Percentiles rank a stretch among this genome's conserved stretches.
phyloP scores from a whole-genome alignment of 208 protist species.

The Wallacemonas sp. region DNA sequence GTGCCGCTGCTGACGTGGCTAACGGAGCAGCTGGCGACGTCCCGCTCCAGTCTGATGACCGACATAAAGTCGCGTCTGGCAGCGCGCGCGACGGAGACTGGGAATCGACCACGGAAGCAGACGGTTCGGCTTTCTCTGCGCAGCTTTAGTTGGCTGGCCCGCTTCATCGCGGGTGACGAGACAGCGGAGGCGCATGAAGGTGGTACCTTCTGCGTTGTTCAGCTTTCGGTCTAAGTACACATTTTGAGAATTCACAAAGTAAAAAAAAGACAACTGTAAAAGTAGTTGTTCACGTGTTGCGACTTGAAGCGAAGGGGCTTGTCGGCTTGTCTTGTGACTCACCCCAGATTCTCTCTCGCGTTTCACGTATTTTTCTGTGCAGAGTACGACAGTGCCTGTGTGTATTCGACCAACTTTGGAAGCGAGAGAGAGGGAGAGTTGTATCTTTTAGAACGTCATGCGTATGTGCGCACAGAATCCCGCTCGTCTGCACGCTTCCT shows the following conservation, averaged over 20 bases:
- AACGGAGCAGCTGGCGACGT: background rate
- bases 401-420: background rate
- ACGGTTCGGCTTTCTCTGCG: background rate
- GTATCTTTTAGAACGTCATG: too few species aligned
- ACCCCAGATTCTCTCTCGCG: too few species aligned
- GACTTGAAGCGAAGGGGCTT: too few species aligned
- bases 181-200: background rate
- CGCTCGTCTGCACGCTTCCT: too few species aligned
- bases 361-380: too few species aligned
- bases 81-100: background rate
- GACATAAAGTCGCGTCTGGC: background rate
- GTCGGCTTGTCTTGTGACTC: too few species aligned
- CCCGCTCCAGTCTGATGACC: background rate
- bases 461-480: too few species aligned
- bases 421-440: background rate
- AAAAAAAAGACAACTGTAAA: too few species aligned
- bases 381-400: background rate
- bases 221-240: too few species aligned
- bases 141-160: slow-evolving; percentile 14
- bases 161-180: slow-evolving; percentile 3
- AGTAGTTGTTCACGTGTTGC: too few species aligned
- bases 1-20: background rate
- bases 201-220: slow-evolving; percentile 7
- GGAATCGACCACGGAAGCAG: too few species aligned
- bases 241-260: too few species aligned